Evolutionary conservation across 768 basidiomycete species (phyloP).

Genomic region (Imleria badia): DNA sequence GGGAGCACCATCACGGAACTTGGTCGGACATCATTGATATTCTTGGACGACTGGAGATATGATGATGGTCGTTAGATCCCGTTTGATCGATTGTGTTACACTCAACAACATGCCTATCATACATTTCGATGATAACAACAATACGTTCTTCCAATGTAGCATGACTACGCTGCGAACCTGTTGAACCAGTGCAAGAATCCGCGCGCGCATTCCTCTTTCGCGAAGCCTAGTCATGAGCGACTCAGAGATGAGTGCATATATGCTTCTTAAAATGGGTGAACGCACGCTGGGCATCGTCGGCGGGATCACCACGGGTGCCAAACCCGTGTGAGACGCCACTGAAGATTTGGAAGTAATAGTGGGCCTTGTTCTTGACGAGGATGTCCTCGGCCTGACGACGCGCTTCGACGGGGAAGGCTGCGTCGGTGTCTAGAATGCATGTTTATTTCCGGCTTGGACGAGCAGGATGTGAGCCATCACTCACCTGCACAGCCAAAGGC

Average conservation of each 20-base stretch:
- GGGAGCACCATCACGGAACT: neutral
- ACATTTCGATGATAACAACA: slow-evolving; percentile 4
- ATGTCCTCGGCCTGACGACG: slow-evolving; percentile 59
- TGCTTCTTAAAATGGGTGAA: neutral
- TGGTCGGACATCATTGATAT: neutral
- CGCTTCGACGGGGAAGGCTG: slow-evolving; percentile 49
- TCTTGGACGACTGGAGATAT: neutral
- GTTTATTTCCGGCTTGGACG: neutral
- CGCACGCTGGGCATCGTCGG: slow-evolving; percentile 25
- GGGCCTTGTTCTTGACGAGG: slow-evolving; percentile 47
- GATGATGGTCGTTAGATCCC: neutral
- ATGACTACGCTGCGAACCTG: slow-evolving; percentile 36
- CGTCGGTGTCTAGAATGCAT: slow-evolving; percentile 46
- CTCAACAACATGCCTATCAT: slow-evolving; percentile 5
- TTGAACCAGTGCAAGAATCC: slow-evolving; percentile 52
- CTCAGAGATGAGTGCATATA: neutral
- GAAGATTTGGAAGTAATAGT: slow-evolving; percentile 60
- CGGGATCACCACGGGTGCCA: slow-evolving; percentile 30
- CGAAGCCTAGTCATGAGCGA: slow-evolving; percentile 44
- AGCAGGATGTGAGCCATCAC: neutral
- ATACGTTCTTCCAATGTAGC: neutral
- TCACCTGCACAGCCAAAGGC: slow-evolving; percentile 56
- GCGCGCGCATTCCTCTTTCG: slow-evolving; percentile 57
- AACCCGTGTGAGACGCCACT: slow-evolving; percentile 44
- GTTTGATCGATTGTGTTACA: neutral